phyloP scores from a whole-genome alignment of 1,284 basidiomycete genomes.

The Ceraceosorus guamensis region DNA sequence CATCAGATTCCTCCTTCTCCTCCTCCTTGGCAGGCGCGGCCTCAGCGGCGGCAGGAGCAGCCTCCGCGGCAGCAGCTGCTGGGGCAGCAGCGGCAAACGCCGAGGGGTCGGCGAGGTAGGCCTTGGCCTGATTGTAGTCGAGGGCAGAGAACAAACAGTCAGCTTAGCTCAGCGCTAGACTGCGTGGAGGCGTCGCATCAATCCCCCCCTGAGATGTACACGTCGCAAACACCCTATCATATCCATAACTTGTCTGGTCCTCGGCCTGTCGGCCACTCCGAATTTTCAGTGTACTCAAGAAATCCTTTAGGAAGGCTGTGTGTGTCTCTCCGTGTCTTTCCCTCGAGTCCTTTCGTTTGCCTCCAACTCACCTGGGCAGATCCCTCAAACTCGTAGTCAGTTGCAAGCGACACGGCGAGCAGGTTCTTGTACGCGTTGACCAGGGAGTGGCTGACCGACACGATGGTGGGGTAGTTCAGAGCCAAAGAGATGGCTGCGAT shows the following conservation, averaged over 20 bases:
- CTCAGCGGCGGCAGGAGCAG: conserved; percentile 55
- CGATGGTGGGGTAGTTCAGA: conserved; percentile 89
- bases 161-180: background rate
- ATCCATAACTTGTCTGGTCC: background rate
- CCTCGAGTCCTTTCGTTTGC: conserved; percentile 24
- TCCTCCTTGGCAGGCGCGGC: conserved; percentile 58
- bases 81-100: conserved; percentile 79
- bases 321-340: background rate
- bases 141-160: background rate
- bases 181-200: background rate
- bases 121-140: conserved; percentile 65
- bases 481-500: conserved; percentile 92
- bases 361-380: conserved; percentile 68
- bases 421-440: conserved; percentile 99
- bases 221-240: no score
- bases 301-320: conserved; percentile 12
- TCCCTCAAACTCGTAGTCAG: conserved; percentile 92
- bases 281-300: conserved; percentile 64
- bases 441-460: conserved; percentile 84
- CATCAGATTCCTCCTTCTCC: conserved; percentile 59
- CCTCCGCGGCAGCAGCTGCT: conserved; percentile 57
- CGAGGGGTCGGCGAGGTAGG: conserved; percentile 91
- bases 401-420: conserved; percentile 72
- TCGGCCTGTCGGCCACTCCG: conserved; percentile 53
- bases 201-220: background rate